Evolutionary conservation across 768 basidiomycete genomes (phyloP), one percentile per base, ranked within the genome.

Genomic region (Lactarius pseudohatsudake): DNA sequence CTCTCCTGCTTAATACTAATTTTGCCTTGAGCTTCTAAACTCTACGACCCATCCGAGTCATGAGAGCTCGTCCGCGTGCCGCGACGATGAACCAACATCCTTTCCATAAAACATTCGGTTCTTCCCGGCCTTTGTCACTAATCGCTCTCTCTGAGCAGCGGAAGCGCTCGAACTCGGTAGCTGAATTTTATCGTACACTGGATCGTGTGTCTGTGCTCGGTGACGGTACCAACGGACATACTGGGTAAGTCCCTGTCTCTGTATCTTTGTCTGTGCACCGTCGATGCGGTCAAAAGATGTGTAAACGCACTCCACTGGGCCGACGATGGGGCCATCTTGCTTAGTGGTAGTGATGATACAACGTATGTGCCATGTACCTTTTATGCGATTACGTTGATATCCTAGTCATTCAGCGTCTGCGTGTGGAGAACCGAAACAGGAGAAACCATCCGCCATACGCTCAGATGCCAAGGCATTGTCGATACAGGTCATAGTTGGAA

Each of bases 251-350:
- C 22, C 13, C 8, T 32, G 56, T 40, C 16, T 20, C 16, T 26
- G 22, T n/a, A 16, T 45, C 20, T 34, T 58, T 43, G 45, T 41
- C 56, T 26, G n/a, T 18, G 15, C 20, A 34, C 58, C 60, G 22
- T 41, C 36, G 10, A 53, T 66, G 11, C 36, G 50, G 28, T 10
- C 54, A 41, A 26, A 67, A 90, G 89, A 62, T 92, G 90, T 70
- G 89, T 91, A 36, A 93, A 92, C 72, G 88, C 91, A 38, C 71
- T 92, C 41, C 87, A 85, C 67, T 92, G 91, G 91, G 84, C 88
- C 2, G 78, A 78, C 57, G 81, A 84, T 62, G 91, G 90, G 2
- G 81, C 86, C 64, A 68, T 89, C 18, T 78, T 92, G 47, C 74
- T 93, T 22, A 88, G 83, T 70, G 87, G 85, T 26, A 89, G 90